Conservation (phyloP, 1,284 basidiomycete species). For the Cutaneotrichosporon sp. region DNA sequence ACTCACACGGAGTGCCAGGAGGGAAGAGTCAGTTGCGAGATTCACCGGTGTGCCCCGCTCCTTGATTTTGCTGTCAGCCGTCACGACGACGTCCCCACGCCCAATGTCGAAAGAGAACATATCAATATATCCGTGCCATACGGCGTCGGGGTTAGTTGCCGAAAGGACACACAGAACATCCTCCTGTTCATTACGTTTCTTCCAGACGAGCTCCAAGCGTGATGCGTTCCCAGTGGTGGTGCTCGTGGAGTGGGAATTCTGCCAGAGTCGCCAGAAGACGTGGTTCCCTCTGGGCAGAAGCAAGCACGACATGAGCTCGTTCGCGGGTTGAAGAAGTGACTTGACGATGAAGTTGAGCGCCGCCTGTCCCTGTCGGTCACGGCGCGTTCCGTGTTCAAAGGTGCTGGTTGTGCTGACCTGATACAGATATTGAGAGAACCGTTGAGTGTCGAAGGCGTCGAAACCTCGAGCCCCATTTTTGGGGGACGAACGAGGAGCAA, state of each 20-base stretch:
- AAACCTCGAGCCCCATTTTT: neutral
- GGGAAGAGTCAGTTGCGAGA: no score
- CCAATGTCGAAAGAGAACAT: conserved; percentile 8
- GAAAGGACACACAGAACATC: conserved; percentile 8
- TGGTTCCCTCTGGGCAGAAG: conserved; percentile 18
- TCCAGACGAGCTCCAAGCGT: conserved; percentile 16
- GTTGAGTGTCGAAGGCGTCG: neutral
- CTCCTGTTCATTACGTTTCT: neutral
- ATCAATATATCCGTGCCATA: conserved; percentile 8
- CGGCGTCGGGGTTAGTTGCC: neutral
- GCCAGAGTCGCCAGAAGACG: conserved; percentile 15
- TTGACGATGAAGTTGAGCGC: conserved; percentile 11
- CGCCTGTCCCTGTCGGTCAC: neutral
- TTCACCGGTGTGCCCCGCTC: neutral
- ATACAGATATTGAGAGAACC: neutral
- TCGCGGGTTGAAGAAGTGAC: conserved; percentile 19
- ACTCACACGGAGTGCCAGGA: conserved; percentile 3
- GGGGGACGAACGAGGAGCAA: neutral
- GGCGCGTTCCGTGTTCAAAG: neutral
- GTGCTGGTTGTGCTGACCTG: neutral
- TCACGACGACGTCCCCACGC: conserved; percentile 4
- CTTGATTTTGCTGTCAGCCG: conserved; percentile 2
- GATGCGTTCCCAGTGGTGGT: neutral
- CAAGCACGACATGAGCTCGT: conserved; percentile 21
- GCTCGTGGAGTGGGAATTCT: neutral